Conservation (phyloP, 1,139 yeast species). For the Spathaspora sp. region DNA sequence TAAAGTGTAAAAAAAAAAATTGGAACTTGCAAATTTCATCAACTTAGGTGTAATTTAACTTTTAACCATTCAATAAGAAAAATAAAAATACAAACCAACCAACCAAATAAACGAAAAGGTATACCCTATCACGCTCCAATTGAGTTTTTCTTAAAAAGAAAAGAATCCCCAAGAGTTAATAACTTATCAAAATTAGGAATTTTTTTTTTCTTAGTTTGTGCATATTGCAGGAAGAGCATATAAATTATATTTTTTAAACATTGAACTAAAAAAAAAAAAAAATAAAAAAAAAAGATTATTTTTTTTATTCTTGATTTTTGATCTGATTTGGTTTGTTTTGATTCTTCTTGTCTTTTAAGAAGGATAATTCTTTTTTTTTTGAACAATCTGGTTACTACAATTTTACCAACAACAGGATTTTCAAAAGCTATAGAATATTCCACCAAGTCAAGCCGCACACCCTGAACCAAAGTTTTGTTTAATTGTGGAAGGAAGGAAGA, state of each 20-base stretch:
- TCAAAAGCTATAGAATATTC: background rate
- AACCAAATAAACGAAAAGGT: background rate
- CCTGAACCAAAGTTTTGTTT: background rate
- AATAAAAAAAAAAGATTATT: background rate
- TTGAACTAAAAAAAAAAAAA: background rate
- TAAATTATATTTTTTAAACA: background rate
- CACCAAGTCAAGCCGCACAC: background rate
- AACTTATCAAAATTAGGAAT: background rate
- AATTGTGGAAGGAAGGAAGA: too few species aligned
- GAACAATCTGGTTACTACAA: background rate
- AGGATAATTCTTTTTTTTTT: background rate
- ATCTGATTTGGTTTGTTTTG: conserved; percentile 2
- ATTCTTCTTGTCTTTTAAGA: background rate
- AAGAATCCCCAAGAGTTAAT: background rate
- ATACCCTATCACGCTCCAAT: too few species aligned
- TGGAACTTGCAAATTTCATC: background rate
- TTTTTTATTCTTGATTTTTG: background rate
- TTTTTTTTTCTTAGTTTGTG: background rate
- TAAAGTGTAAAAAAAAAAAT: background rate
- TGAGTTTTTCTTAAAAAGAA: too few species aligned
- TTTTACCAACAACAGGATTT: background rate
- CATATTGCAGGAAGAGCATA: background rate
- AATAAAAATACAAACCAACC: background rate
- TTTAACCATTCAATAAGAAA: too few species aligned
- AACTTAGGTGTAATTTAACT: background rate